phyloP scores from a whole-genome alignment of 2,329 filamentous ascomycete genomes.

The Cladosporium sp. region DNA sequence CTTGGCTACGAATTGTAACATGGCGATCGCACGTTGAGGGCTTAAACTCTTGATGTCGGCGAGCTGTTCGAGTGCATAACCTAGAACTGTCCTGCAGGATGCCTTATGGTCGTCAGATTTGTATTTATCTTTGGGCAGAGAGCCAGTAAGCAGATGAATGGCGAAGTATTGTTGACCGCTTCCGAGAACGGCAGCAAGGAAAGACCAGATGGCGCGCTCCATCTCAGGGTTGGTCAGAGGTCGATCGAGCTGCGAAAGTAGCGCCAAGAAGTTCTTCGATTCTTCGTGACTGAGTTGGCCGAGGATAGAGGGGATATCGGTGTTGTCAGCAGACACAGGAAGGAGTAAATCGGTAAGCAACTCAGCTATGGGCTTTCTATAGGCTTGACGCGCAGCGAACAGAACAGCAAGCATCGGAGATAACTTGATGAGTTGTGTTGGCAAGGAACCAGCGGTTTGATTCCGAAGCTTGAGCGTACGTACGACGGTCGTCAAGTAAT shows the following conservation, averaged over 20 bases:
- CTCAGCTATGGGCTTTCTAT: conserved; percentile 61
- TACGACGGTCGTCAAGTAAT: conserved; percentile 1
- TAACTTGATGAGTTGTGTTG: conserved; percentile 71
- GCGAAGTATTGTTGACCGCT: conserved; percentile 96
- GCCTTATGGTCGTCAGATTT: conserved; percentile 54
- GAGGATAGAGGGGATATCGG: conserved; percentile 90
- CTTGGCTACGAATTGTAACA: conserved; percentile 81
- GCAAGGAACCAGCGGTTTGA: conserved; percentile 4
- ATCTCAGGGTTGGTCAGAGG: conserved; percentile 65
- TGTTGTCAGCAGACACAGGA: conserved; percentile 54
- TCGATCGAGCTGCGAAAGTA: conserved; percentile 71
- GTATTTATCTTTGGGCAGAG: conserved; percentile 72
- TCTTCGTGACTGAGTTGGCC: conserved; percentile 80
- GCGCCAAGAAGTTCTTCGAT: conserved; percentile 76
- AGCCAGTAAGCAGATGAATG: conserved; percentile 84
- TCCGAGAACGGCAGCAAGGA: conserved; percentile 80
- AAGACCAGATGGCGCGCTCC: conserved; percentile 71
- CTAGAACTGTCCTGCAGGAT: conserved; percentile 64
- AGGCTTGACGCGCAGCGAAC: conserved; percentile 65
- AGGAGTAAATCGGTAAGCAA: conserved; percentile 72
- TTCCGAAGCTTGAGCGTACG: neutral
- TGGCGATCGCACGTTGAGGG: conserved; percentile 63
- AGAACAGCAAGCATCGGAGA: conserved; percentile 72
- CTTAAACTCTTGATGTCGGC: conserved; percentile 59
- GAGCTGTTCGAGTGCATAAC: conserved; percentile 67